Conservation (phyloP, 2,329 filamentous ascomycete genomes). For the Trichophyton simii region DNA sequence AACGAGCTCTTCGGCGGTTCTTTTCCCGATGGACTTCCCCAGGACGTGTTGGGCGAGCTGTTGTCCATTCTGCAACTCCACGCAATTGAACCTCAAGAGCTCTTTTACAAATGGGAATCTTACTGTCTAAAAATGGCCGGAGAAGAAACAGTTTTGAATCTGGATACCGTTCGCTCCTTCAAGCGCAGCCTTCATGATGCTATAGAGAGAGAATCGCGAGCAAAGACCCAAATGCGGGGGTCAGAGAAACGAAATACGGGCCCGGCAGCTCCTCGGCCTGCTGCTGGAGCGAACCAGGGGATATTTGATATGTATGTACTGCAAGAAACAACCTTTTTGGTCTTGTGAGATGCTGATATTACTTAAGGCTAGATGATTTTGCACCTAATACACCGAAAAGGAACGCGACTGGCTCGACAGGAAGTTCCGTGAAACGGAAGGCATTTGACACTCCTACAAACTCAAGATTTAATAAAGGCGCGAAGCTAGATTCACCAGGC, state of each 20-base stretch:
- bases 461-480: constrained; percentile 31
- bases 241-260: constrained; percentile 51
- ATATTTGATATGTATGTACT: constrained; percentile 63
- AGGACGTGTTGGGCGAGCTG: constrained; percentile 69
- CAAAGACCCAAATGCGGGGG: constrained; percentile 50
- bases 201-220: constrained; percentile 62
- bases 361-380: constrained; percentile 50
- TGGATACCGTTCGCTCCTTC: constrained; percentile 61
- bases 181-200: constrained; percentile 79
- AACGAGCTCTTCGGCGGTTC: constrained; percentile 47
- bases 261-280: constrained; percentile 46
- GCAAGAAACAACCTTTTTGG: not conserved
- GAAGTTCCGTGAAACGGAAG: constrained; percentile 43
- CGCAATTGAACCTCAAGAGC: constrained; percentile 65
- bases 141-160: constrained; percentile 59
- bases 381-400: constrained; percentile 48
- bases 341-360: not conserved
- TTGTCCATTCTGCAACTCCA: constrained; percentile 78
- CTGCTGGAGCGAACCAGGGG: constrained; percentile 43
- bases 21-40: constrained; percentile 48
- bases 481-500: constrained; percentile 36
- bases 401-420: constrained; percentile 24
- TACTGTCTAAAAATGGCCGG: constrained; percentile 90
- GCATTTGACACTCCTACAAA: constrained; percentile 36
- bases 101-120: constrained; percentile 98